Evolutionary conservation across 192 early-diverging fungal species (phyloP).

Genomic region (Backusella luteola): DNA sequence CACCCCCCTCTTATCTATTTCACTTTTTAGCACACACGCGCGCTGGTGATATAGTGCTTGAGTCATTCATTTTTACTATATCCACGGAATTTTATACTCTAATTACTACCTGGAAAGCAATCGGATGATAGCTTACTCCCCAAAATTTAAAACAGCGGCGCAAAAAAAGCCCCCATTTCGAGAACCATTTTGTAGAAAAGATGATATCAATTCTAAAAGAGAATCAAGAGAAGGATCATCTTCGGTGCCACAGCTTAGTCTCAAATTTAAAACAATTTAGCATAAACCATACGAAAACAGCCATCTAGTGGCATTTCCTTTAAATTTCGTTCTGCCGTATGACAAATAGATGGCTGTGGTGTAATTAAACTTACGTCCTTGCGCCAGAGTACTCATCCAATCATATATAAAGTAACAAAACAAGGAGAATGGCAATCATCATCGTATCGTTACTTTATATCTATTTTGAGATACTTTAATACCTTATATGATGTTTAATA

Average conservation of each 20-base stretch:
- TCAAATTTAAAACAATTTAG: neutral
- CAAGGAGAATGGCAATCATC: neutral
- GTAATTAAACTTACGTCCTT: neutral
- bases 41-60: no score
- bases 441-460: neutral
- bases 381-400: neutral
- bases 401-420: neutral
- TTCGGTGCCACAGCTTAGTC: neutral
- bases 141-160: neutral
- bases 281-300: neutral
- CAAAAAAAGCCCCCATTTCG: neutral
- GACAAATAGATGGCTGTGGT: neutral
- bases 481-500: neutral
- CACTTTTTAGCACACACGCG: no score
- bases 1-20: no score
- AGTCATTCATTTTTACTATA: no score
- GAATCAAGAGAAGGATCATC: neutral
- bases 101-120: neutral
- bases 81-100: no score
- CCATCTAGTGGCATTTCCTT: neutral
- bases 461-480: neutral
- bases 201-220: neutral
- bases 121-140: neutral
- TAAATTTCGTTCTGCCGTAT: neutral
- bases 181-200: neutral